Evolutionary conservation across 139 green algal species (phyloP).

Genomic region (Coelastrella sp.): DNA sequence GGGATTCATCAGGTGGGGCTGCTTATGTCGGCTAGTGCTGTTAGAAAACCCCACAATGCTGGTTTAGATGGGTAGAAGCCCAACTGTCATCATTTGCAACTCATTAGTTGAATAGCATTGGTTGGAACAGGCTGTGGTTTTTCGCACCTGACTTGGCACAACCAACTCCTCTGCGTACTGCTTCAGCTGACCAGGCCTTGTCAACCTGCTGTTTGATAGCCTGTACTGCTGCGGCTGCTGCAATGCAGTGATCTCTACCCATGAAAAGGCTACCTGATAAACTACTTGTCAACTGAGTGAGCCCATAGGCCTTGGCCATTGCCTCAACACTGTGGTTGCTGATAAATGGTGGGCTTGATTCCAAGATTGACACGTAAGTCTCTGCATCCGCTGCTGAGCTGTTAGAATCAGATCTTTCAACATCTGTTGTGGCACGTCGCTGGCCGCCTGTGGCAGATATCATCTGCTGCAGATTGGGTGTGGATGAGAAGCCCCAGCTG

Average conservation of each 20-base stretch:
- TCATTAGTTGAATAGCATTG: too few species aligned
- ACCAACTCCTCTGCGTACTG: conserved; percentile 47
- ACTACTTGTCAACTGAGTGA: conserved; percentile 7
- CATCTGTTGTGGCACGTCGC: not conserved
- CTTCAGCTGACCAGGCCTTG: conserved; percentile 52
- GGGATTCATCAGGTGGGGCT: too few species aligned
- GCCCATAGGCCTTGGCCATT: conserved; percentile 43
- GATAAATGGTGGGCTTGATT: conserved; percentile 23
- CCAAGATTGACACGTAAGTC: conserved; percentile 24
- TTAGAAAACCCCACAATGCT: too few species aligned
- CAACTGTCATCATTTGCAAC: too few species aligned
- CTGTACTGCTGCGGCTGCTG: not conserved
- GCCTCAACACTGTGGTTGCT: conserved; percentile 44
- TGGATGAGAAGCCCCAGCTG: conserved; percentile 18
- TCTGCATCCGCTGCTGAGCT: not conserved
- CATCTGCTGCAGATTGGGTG: conserved; percentile 18
- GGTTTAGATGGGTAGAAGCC: too few species aligned
- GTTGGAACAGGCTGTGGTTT: not conserved
- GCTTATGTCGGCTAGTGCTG: too few species aligned
- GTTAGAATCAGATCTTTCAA: not conserved
- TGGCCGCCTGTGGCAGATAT: not conserved
- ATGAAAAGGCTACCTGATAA: conserved; percentile 32
- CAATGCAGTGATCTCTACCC: not conserved
- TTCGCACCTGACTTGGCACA: conserved; percentile 48
- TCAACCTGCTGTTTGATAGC: conserved; percentile 45